These are phyloP conservation scores for Chaetomium sp. DNA, from an alignment of 2,329 filamentous ascomycete genomes.

Conservation along the genomic window DNA sequence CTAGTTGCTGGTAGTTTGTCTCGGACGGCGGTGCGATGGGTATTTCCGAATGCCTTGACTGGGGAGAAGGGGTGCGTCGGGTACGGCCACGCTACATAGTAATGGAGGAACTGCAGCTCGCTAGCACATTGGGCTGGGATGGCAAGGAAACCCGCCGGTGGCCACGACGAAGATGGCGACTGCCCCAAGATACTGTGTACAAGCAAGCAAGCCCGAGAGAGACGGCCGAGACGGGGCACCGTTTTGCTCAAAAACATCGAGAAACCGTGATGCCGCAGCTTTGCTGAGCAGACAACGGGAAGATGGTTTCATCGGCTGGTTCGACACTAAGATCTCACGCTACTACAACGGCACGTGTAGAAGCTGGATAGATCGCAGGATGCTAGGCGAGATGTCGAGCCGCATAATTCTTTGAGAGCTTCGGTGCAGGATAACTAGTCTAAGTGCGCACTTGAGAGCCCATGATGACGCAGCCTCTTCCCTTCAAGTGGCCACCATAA, in stretches of 20 bases:
- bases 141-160: not conserved
- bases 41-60: not conserved
- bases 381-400: constrained; percentile 6
- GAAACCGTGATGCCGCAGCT: not conserved
- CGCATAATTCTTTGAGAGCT: constrained; percentile 4
- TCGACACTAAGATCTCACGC: constrained; percentile 25
- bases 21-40: not conserved
- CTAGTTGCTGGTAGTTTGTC: not conserved
- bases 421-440: not conserved
- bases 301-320: constrained; percentile 9
- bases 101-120: not conserved
- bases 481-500: not conserved
- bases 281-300: not conserved
- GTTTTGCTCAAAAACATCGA: not conserved
- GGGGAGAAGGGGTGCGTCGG: not conserved
- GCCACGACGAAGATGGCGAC: not conserved
- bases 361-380: constrained; percentile 17
- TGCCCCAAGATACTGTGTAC: not conserved
- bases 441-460: not conserved
- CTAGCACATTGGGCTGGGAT: not conserved
- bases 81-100: not conserved
- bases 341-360: constrained; percentile 24
- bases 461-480: not conserved
- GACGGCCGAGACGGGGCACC: not conserved
- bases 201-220: not conserved